Base-by-base conservation (phyloP, 345 rosid genomes). In the Bruguiera sexangula region DNA sequence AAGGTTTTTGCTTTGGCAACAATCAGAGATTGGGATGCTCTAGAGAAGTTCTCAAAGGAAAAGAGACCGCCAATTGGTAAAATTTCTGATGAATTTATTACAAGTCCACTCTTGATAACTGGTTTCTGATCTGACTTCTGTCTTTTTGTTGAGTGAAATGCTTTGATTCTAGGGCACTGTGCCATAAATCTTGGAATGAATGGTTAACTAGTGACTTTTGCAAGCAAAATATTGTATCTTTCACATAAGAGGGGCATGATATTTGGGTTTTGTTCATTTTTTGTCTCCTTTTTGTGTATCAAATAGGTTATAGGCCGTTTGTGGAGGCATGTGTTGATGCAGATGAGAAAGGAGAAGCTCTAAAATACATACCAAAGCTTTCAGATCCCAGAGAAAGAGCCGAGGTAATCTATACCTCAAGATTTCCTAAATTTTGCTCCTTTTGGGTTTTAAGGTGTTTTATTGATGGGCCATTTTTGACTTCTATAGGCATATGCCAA, bases 321-420 rank as follows among this genome's bases (percentile, higher is more conserved):
- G 97, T 90, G 76, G 99, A 95, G 82, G 98, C 96, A 73, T 95
- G 99, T 75, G 69, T 87, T 22, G 96, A 92, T 66, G 96, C 90
- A 26, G 89, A 86, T 60, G 98, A 88, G 85, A 95, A 92, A 83
- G 85, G 80, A 11, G 97, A 95, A 82, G 98, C 96, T 67, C 86
- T 87, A 70, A 92, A 92, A 77, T 95, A 95, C 61, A 95, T 95
- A 65, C 98, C 98, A 53, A 95, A 88, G 76, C 83, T 95, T 69
- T 81, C 85, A 22, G 99, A 95, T 84, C 96, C 85, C 6, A 81
- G 89, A 66, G 99, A 92, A 78, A 90, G 87, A 81, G 97, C 96
- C 34, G 99, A 90, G 99, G 97, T 90, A 82, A 67, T 56, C 71
- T 36, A 13, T 43, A 3, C 50, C 1, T 3, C 16, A 15, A 43